phyloP scores from a whole-genome alignment of 2,329 filamentous ascomycete species.

The Rachicladosporium sp. region DNA sequence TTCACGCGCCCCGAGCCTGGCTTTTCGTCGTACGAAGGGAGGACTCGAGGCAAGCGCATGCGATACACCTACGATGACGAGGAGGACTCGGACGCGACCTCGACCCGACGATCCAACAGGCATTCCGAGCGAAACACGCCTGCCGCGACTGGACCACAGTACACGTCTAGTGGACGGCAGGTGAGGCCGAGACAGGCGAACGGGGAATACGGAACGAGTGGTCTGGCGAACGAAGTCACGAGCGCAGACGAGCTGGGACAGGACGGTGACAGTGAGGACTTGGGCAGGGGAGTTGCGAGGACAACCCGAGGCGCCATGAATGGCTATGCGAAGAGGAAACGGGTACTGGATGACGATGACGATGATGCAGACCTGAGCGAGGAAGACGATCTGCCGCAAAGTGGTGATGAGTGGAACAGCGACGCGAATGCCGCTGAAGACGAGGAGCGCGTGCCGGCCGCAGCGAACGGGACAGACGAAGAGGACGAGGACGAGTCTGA shows the following conservation, averaged over 20 bases:
- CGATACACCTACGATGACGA: slow-evolving; percentile 95
- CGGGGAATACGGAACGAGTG: slow-evolving; percentile 51
- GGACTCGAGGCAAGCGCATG: slow-evolving; percentile 88
- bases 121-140: slow-evolving; percentile 59
- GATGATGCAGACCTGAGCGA: slow-evolving; percentile 38
- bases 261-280: slow-evolving; percentile 32
- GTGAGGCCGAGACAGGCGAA: slow-evolving; percentile 50
- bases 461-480: too few species aligned
- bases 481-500: too few species aligned
- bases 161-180: slow-evolving; percentile 79
- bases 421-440: slow-evolving; percentile 4
- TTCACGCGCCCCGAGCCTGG: slow-evolving; percentile 80
- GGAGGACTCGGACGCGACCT: slow-evolving; percentile 58
- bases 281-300: slow-evolving; percentile 29
- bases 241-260: slow-evolving; percentile 25
- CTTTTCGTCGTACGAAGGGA: slow-evolving; percentile 89
- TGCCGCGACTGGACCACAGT: slow-evolving; percentile 52
- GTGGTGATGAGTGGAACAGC: slow-evolving; percentile 46
- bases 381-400: slow-evolving; percentile 48
- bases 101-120: slow-evolving; percentile 50
- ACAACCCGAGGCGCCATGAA: slow-evolving; percentile 19
- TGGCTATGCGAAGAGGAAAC: slow-evolving; percentile 31
- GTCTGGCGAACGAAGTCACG: slow-evolving; percentile 43
- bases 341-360: slow-evolving; percentile 42
- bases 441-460: background rate